Evolutionary conservation across 345 rosid genomes (phyloP), one percentile per base, ranked within the genome.

Genomic region (Crucihimalaya himalaica): DNA sequence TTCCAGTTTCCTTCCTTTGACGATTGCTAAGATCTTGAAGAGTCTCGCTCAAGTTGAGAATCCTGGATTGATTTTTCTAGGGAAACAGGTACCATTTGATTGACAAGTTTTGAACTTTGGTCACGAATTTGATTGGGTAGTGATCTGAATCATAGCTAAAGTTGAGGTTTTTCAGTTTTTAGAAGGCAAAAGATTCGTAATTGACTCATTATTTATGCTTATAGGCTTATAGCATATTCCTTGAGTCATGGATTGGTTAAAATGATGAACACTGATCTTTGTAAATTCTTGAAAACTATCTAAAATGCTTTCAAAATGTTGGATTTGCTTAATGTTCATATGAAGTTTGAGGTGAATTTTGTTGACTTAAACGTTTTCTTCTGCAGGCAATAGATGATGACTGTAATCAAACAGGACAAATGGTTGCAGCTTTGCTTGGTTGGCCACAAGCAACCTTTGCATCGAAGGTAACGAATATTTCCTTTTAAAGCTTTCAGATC

Each of bases 371-470:
- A 42, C 46, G 46, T 42, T 42, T 45, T n/a, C 2, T 5, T 6
- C 8, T 45, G 50, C 14, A 45, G 98, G 96, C 97, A n/a, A 89
- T 91, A 77, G 98, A 94, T 79, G 93, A 94, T 84, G 98, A 94
- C 39, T 94, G 96, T 79, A 91, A 94, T 82, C 97, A 91, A 82
- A 91, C 98, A 25, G 98, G 97, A 69, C 97, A 94, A 76, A 91
- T 94, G 97, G 85, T 94, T 57, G 98, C 98, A 4, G 98, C 95
- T 43, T 81, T 94, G 77, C 92, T 91, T 34, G 84, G 83, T 72
- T 94, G 98, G 98, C 92, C 98, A 47, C 98, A 94, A 70, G 97
- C 91, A 62, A 91, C 97, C 15, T 94, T 91, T 87, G 96, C 92
- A 69, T 94, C 98, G 0, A 89, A 91, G 97, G 98, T 91, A 65